Evolutionary conservation across 768 basidiomycete genomes (phyloP).

Genomic region (Phallus indusiatus): DNA sequence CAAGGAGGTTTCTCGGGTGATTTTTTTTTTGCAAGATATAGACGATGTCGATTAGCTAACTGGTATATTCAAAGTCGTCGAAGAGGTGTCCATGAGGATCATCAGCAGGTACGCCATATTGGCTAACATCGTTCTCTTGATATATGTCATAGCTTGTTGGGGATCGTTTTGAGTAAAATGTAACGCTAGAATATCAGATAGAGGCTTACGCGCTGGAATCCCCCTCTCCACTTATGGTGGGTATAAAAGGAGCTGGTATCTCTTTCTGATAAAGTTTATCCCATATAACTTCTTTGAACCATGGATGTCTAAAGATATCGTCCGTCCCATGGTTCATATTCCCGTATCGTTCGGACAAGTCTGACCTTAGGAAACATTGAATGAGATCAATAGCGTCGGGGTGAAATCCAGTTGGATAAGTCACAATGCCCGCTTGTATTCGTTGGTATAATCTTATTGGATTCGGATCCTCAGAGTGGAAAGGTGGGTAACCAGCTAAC

Average conservation of each 20-base stretch:
- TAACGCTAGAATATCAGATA: conserved; percentile 7
- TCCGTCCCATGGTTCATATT: conserved; percentile 82
- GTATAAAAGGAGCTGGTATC: conserved; percentile 92
- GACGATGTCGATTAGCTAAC: background rate
- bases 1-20: too few relatives aligned
- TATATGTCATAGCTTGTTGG: conserved; percentile 60
- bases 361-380: conserved; percentile 79
- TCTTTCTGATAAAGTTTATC: conserved; percentile 67
- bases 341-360: conserved; percentile 82
- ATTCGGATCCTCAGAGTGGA: conserved; percentile 79
- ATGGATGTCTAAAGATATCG: conserved; percentile 87
- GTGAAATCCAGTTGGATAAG: conserved; percentile 70
- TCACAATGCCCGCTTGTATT: conserved; percentile 72
- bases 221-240: conserved; percentile 84
- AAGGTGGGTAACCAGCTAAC: conserved; percentile 92
- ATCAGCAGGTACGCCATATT: conserved; percentile 47
- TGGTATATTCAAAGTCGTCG: conserved; percentile 71
- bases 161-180: background rate
- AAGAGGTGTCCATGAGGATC: conserved; percentile 64
- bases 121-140: conserved; percentile 60
- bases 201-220: conserved; percentile 83
- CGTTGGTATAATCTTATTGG: conserved; percentile 87
- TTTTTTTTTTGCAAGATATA: background rate
- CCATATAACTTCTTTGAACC: conserved; percentile 96
- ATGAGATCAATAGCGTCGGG: conserved; percentile 81